phyloP scores from a whole-genome alignment of 164 flowering plant species.

The Santalum album region DNA sequence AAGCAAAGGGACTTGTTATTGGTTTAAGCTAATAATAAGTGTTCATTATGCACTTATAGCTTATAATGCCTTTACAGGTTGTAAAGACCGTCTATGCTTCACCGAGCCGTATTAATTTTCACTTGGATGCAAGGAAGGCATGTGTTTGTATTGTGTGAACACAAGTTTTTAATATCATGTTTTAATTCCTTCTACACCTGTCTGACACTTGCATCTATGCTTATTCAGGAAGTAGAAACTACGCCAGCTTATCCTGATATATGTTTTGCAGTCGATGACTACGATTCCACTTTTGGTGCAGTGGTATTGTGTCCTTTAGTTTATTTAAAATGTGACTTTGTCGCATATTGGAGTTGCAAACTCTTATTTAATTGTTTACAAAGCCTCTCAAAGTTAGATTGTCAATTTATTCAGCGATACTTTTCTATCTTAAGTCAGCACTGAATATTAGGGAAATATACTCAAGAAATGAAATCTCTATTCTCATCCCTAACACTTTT shows the following conservation, averaged over 20 bases:
- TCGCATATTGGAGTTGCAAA: too few relatives aligned
- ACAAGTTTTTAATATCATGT: not conserved
- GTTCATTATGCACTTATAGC: not conserved
- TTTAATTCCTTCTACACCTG: conserved; percentile 1
- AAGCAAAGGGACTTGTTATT: too few relatives aligned
- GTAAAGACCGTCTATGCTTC: conserved; percentile 98
- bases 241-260: conserved; percentile 96
- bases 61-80: conserved; percentile 38
- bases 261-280: conserved; percentile 97
- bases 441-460: too few relatives aligned
- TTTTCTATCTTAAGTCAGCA: too few relatives aligned
- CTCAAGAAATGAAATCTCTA: too few relatives aligned
- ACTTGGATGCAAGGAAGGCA: conserved; percentile 87
- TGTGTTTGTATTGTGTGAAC: conserved; percentile 10
- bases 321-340: not conserved
- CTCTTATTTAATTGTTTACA: not conserved
- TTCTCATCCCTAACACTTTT: too few relatives aligned
- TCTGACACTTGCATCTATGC: conserved; percentile 11
- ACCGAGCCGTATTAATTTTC: conserved; percentile 93
- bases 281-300: conserved; percentile 94
- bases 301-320: conserved; percentile 51
- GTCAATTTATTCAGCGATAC: too few relatives aligned
- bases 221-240: conserved; percentile 79
- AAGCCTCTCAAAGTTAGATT: not conserved
- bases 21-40: too few relatives aligned